Evolutionary conservation across 1,284 basidiomycete species (phyloP).

Genomic region (Ustilago shanxiensis): DNA sequence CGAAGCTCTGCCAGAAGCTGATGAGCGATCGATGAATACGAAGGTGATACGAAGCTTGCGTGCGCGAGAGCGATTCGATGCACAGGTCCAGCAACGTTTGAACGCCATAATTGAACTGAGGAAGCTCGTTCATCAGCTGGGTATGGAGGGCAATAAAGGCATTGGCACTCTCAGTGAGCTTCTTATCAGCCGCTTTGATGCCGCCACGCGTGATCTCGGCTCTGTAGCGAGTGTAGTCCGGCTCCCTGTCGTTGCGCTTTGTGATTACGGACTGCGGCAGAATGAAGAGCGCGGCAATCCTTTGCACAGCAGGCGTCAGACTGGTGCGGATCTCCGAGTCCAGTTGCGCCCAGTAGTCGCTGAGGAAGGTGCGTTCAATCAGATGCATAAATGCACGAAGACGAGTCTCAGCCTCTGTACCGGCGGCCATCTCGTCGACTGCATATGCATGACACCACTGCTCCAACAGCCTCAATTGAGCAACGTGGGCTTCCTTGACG

Average conservation of each 20-base stretch:
- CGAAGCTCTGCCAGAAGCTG: slow-evolving; percentile 45
- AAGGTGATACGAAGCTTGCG: slow-evolving; percentile 66
- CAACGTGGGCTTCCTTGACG: slow-evolving; percentile 45
- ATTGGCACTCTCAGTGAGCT: slow-evolving; percentile 61
- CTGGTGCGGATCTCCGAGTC: slow-evolving; percentile 50
- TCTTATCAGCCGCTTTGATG: slow-evolving; percentile 46
- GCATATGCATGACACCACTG: slow-evolving; percentile 55
- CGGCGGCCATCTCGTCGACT: slow-evolving; percentile 26
- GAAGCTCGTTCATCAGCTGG: slow-evolving; percentile 71
- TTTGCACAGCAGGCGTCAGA: slow-evolving; percentile 62
- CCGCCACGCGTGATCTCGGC: slow-evolving; percentile 34
- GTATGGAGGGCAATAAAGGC: slow-evolving; percentile 70
- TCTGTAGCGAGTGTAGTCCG: slow-evolving; percentile 67
- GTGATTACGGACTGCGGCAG: slow-evolving; percentile 64
- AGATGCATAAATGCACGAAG: slow-evolving; percentile 37
- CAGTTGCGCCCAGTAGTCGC: slow-evolving; percentile 44
- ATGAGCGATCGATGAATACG: slow-evolving; percentile 46
- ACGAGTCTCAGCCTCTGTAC: slow-evolving; percentile 39
- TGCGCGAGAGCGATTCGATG: slow-evolving; percentile 64
- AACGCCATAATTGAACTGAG: slow-evolving; percentile 69
- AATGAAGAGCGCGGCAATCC: slow-evolving; percentile 59
- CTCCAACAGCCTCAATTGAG: slow-evolving; percentile 46
- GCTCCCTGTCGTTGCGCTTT: slow-evolving; percentile 69
- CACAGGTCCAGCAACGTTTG: slow-evolving; percentile 69
- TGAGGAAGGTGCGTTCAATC: slow-evolving; percentile 33